These are phyloP conservation scores for Capillidium rhysosporum DNA, from an alignment of 371 early-diverging fungal species.

Conservation along the genomic window DNA sequence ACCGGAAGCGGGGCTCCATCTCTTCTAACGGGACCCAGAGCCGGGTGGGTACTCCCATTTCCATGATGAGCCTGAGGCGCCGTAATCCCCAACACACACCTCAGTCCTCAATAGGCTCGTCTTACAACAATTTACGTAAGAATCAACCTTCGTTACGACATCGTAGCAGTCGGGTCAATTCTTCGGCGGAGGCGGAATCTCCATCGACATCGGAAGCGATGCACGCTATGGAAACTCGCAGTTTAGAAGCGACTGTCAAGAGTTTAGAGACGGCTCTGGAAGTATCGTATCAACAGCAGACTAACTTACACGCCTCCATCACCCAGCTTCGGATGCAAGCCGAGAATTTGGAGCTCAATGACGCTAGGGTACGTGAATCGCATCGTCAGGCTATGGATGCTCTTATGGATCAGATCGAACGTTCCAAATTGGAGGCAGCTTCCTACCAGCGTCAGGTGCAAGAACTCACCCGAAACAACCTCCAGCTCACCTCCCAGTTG, in stretches of 20 bases:
- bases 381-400: not conserved
- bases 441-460: slow-evolving; percentile 1
- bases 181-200: too few species aligned
- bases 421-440: not conserved
- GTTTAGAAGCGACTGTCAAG: not conserved
- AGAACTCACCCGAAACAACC: slow-evolving; percentile 1
- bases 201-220: too few species aligned
- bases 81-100: too few species aligned
- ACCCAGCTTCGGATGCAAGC: not conserved
- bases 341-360: not conserved
- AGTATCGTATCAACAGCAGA: slow-evolving; percentile 1
- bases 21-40: not conserved
- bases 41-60: too few species aligned
- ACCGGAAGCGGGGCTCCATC: not conserved
- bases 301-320: not conserved
- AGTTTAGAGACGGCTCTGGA: not conserved
- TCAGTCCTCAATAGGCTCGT: too few species aligned
- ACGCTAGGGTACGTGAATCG: not conserved
- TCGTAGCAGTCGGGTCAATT: too few species aligned
- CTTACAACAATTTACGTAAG: too few species aligned
- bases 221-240: not conserved
- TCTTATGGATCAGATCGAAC: slow-evolving; percentile 2
- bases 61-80: too few species aligned
- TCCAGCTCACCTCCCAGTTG: not conserved
- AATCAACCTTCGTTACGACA: too few species aligned